Evolutionary conservation across 495 filamentous ascomycete genomes (phyloP).

Genomic region (Polyplosphaeria fusca): DNA sequence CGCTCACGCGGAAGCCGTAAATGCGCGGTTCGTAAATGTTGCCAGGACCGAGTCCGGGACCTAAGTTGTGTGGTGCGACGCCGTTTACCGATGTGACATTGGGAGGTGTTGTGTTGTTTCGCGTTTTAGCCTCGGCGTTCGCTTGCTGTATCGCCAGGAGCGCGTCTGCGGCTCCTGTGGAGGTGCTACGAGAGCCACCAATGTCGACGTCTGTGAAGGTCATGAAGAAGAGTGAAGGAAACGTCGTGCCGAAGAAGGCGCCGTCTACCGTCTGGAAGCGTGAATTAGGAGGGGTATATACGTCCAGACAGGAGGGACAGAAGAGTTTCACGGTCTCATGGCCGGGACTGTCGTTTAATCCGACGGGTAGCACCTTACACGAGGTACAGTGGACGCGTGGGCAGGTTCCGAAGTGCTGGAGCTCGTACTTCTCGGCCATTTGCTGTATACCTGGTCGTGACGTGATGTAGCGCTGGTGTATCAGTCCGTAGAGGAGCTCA

Average conservation of each 20-base stretch:
- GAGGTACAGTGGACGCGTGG: conserved; percentile 85
- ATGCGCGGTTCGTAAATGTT: conserved; percentile 92
- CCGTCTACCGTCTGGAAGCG: conserved; percentile 97
- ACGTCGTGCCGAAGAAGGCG: conserved; percentile 96
- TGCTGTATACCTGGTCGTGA: conserved; percentile 96
- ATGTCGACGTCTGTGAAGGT: conserved; percentile 95
- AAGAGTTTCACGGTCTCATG: conserved; percentile 98
- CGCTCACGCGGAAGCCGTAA: conserved; percentile 92
- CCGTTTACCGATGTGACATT: conserved; percentile 75
- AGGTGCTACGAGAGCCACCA: conserved; percentile 19
- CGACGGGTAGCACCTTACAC: conserved; percentile 86
- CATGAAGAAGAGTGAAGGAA: conserved; percentile 92
- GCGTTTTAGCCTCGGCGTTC: conserved; percentile 15
- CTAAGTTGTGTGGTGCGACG: conserved; percentile 74
- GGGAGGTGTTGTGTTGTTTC: conserved; percentile 31
- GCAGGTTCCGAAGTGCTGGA: conserved; percentile 90
- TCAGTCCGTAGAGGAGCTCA: conserved; percentile 94
- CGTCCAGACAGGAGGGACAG: conserved; percentile 92
- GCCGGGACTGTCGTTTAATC: conserved; percentile 87
- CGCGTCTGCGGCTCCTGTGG: conserved; percentile 23
- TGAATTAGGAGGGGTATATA: conserved; percentile 96
- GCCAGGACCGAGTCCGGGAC: conserved; percentile 76
- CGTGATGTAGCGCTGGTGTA: conserved; percentile 97
- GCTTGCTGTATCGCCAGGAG: conserved; percentile 28
- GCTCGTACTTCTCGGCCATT: conserved; percentile 98